Conservation (phyloP, 208 protist genomes). For the Trypanosoma avium region DNA sequence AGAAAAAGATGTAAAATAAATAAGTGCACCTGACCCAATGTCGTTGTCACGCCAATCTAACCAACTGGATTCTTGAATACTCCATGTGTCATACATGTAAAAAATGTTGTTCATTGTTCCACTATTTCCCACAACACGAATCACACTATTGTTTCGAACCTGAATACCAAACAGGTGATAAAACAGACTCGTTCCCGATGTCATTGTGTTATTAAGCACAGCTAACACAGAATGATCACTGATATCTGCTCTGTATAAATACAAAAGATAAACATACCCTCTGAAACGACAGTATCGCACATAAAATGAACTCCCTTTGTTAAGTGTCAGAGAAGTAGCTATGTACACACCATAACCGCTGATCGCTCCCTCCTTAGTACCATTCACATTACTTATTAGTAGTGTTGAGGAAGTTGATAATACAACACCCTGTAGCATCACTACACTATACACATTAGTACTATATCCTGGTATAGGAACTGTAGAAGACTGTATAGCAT, state of each 20-base stretch:
- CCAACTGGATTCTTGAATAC: constrained; percentile 6
- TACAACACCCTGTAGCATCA: not conserved
- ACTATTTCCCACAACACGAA: constrained; percentile 3
- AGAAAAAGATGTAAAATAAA: not conserved
- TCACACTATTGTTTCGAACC: constrained; percentile 1
- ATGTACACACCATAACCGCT: not conserved
- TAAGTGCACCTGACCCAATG: not conserved
- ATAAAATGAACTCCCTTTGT: constrained; percentile 12
- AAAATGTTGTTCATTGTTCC: not conserved
- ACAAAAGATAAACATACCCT: not conserved
- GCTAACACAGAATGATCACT: not conserved
- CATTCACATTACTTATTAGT: not conserved
- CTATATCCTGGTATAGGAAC: not conserved
- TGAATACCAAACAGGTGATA: constrained; percentile 1
- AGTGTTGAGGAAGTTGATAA: constrained; percentile 2
- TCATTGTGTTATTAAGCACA: too few species aligned
- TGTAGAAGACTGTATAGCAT: not conserved
- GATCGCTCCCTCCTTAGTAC: too few species aligned
- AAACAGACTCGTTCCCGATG: too few species aligned
- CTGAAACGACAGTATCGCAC: constrained; percentile 6
- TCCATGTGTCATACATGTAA: not conserved
- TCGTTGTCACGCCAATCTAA: constrained; percentile 11
- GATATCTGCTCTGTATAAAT: not conserved
- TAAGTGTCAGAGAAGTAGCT: not conserved
- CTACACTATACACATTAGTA: constrained; percentile 5